Evolutionary conservation across 192 early-diverging fungal genomes (phyloP).

Genomic region (Linnemannia elongata): DNA sequence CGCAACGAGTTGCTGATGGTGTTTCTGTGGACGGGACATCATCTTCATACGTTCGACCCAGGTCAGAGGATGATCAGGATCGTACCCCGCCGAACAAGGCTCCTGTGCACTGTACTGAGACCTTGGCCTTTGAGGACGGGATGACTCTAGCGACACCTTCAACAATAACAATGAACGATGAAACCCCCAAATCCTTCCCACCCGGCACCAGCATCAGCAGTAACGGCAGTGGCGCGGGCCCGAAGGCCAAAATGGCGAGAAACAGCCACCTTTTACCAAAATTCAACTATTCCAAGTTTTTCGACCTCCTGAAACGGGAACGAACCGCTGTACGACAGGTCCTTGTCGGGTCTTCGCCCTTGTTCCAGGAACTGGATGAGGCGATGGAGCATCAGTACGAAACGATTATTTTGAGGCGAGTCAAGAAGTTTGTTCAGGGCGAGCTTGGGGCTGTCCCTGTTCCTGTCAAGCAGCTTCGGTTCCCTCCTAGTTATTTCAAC

Average conservation of each 20-base stretch:
- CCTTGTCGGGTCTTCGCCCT: constrained; percentile 59
- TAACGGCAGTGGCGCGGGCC: neutral
- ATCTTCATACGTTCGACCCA: neutral
- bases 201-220: neutral
- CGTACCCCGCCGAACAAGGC: neutral
- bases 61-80: neutral
- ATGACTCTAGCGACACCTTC: neutral
- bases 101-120: neutral
- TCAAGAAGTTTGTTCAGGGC: constrained; percentile 39
- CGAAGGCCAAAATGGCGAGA: constrained; percentile 26
- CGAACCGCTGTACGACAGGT: constrained; percentile 45
- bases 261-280: constrained; percentile 16
- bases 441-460: constrained; percentile 36
- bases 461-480: constrained; percentile 27
- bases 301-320: constrained; percentile 44
- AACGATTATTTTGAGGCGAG: constrained; percentile 52
- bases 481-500: neutral
- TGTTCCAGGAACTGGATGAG: constrained; percentile 56
- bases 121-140: neutral
- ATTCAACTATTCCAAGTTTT: constrained; percentile 54
- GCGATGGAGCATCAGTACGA: constrained; percentile 54
- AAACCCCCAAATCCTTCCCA: neutral
- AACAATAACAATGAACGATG: neutral
- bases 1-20: neutral
- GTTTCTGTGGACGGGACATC: neutral